Evolutionary conservation across 2,329 filamentous ascomycete species (phyloP).

Genomic region (Epichloe coenophiala): DNA sequence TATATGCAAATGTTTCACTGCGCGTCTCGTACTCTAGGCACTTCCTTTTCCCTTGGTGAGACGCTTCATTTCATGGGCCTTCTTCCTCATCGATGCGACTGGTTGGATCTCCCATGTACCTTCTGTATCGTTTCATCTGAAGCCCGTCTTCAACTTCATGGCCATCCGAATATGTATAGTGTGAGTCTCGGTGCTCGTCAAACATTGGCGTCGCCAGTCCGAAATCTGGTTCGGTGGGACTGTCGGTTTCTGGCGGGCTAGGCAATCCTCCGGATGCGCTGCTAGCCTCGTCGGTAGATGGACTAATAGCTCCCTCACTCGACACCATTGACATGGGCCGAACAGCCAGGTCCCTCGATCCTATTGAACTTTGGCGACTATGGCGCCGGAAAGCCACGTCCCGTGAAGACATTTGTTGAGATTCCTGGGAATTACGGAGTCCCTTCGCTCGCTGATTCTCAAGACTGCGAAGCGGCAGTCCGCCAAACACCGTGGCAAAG

Average conservation of each 20-base stretch:
- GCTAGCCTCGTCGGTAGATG: constrained; percentile 22
- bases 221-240: constrained; percentile 16
- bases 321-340: constrained; percentile 13
- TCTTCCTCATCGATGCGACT: constrained; percentile 26
- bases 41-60: neutral
- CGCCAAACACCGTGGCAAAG: constrained; percentile 23
- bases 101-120: constrained; percentile 20
- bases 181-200: constrained; percentile 14
- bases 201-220: constrained; percentile 11
- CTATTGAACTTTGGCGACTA: constrained; percentile 4
- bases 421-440: constrained; percentile 6
- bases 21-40: neutral
- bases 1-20: neutral
- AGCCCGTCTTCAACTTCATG: constrained; percentile 20
- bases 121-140: constrained; percentile 22
- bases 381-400: constrained; percentile 3
- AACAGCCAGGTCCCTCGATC: constrained; percentile 3
- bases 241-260: constrained; percentile 24
- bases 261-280: constrained; percentile 17
- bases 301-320: constrained; percentile 23
- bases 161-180: constrained; percentile 18
- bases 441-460: constrained; percentile 15
- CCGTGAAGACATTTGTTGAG: neutral
- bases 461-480: constrained; percentile 20
- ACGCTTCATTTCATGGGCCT: constrained; percentile 3